phyloP scores from a whole-genome alignment of 371 early-diverging fungal genomes.

The Mucor racemosus region DNA sequence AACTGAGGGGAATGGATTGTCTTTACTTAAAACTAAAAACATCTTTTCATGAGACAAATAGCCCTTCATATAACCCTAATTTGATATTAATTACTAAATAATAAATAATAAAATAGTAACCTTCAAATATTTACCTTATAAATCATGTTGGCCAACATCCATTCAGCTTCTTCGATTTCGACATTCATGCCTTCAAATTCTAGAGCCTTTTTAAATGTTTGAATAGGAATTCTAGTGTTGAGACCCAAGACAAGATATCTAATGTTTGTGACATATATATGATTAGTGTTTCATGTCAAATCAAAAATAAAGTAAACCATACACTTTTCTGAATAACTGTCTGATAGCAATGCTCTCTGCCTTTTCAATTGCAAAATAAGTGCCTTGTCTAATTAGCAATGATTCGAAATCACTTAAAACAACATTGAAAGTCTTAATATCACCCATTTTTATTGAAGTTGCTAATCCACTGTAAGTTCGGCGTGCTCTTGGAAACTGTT shows the following conservation, averaged over 20 bases:
- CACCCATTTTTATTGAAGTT: conserved; percentile 67
- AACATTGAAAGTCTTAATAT: conserved; percentile 74
- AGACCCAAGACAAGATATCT: conserved; percentile 59
- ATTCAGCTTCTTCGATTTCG: conserved; percentile 55
- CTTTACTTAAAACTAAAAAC: conserved; percentile 75
- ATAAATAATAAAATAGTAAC: background rate
- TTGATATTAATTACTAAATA: background rate
- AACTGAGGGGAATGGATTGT: conserved; percentile 77
- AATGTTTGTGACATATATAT: background rate
- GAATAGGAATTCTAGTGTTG: conserved; percentile 58
- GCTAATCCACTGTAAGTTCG: conserved; percentile 66
- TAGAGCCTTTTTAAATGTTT: conserved; percentile 60
- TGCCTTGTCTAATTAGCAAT: conserved; percentile 66
- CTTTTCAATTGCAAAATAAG: conserved; percentile 80
- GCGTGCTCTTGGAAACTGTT: conserved; percentile 60
- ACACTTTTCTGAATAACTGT: conserved; percentile 82
- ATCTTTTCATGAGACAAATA: conserved; percentile 85
- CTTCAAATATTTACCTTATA: conserved; percentile 57
- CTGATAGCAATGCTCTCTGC: conserved; percentile 73
- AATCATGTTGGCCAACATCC: conserved; percentile 77
- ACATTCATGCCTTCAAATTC: conserved; percentile 47
- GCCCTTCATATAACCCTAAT: conserved; percentile 81
- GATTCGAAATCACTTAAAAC: conserved; percentile 56
- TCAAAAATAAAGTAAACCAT: background rate
- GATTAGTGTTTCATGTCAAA: no score